Conservation (phyloP, 179 eudicot genomes). For the Kewa caespitosa region DNA sequence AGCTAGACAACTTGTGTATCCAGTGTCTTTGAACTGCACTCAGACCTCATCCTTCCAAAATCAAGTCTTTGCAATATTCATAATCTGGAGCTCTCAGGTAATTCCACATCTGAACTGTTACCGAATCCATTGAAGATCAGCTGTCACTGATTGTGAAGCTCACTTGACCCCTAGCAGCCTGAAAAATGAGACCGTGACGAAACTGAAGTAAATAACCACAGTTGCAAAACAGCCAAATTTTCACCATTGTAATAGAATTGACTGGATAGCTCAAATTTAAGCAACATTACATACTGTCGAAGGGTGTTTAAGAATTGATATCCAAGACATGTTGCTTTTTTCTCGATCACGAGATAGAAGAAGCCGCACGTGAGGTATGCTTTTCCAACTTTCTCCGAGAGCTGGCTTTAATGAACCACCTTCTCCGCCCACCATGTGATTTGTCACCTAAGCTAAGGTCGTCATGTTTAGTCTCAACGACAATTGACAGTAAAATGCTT, state of each 20-base stretch:
- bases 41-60: too few relatives aligned
- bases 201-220: background rate
- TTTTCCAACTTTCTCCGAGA: conserved; percentile 97
- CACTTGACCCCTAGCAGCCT: conserved; percentile 25
- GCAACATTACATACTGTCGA: conserved; percentile 51
- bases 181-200: background rate
- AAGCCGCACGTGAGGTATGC: conserved; percentile 70
- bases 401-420: conserved; percentile 81
- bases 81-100: too few relatives aligned
- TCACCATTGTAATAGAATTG: background rate
- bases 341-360: conserved; percentile 57
- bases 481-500: background rate
- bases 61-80: too few relatives aligned
- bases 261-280: background rate
- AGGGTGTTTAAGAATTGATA: conserved; percentile 66
- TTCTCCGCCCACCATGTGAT: conserved; percentile 94
- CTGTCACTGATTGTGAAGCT: conserved; percentile 24
- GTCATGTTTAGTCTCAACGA: background rate
- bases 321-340: conserved; percentile 41
- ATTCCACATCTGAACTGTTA: background rate
- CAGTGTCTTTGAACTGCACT: too few relatives aligned
- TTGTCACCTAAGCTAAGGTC: conserved; percentile 57
- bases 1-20: too few relatives aligned
- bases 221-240: too few relatives aligned
- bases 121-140: background rate